Base-by-base conservation (phyloP, 1,139 yeast genomes). In the Candida albicans region DNA sequence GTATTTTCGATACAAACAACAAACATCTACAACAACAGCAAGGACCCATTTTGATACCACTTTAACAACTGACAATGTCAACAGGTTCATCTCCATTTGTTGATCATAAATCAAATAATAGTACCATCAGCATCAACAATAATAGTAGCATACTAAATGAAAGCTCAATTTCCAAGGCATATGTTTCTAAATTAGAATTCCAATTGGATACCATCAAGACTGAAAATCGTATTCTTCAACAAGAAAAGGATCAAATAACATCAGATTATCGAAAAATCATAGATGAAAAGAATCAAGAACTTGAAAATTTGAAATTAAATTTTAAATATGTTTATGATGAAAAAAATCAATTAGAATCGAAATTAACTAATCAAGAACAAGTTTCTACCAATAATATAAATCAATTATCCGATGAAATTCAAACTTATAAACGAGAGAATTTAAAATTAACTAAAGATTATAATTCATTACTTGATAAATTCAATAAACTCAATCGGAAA, bases 311-410 rank as follows among this genome's bases (percentile, higher is more conserved):
- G 26, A 78, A 81, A 52, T 67, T 69, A 34, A 81, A 84, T 52
- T 72, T 87, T 30, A 70, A 78, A 29, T 83, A 70, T 44, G 79
- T 86, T 46, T 68, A 81, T 43, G 70, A 75, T 35, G 80, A 83
- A 52, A 73, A 84, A 33, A 70, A 75, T 40, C 76, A 79, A 39
- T 60, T 84, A 34, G 86, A 84, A 46, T 67, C 75, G 7, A 75
- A 77, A 43, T 62, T 76, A 37, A 62, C 74, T 18, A 71, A 73
- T 39, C 78, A 78, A 46, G 67, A 76, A 8, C 75, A 75, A 41
- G 78, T 65, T 3, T 54, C 72, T 37, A 54, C 75, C 24, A 68
- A 70, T 40, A 65, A 64, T 22, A 56, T 74, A 14, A 65, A 71
- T 13, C 64, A 75, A 12, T 62, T 73, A 33, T 68, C 71, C 40